A percentile compares a stretch with the other conserved stretches of the same genome.
phyloP scores from a whole-genome alignment of 2,329 filamentous ascomycete genomes.

The Aspergillus proliferans region DNA sequence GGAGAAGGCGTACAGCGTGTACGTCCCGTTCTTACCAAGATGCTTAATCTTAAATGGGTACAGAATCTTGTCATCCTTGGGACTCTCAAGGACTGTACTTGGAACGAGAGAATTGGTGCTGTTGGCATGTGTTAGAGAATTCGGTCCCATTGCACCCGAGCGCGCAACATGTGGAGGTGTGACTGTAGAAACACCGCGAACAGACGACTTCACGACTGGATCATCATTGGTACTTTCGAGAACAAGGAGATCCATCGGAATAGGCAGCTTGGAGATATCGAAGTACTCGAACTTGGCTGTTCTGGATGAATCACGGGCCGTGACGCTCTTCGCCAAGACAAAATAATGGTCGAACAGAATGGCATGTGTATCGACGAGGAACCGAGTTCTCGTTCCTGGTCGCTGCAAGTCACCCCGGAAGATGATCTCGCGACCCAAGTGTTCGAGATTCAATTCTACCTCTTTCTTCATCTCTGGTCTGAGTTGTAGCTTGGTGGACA shows the following conservation, averaged over 20 bases:
- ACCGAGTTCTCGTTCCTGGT: conserved; percentile 77
- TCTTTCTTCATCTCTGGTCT: conserved; percentile 77
- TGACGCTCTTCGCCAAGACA: conserved; percentile 75
- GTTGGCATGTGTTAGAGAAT: conserved; percentile 53
- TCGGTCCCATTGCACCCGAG: conserved; percentile 2
- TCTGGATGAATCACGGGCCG: conserved; percentile 60
- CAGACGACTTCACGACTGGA: conserved; percentile 70
- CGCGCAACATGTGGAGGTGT: conserved; percentile 48
- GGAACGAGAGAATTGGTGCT: conserved; percentile 59
- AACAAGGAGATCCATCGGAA: conserved; percentile 92
- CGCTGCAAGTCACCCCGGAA: conserved; percentile 83
- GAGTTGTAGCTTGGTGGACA: conserved; percentile 75
- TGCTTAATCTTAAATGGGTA: conserved; percentile 97
- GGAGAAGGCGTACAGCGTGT: conserved; percentile 79
- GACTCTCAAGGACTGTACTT: conserved; percentile 45
- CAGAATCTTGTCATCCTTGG: conserved; percentile 72
- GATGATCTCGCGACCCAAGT: conserved; percentile 86
- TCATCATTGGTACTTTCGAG: conserved; percentile 91
- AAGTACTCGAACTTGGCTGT: conserved; percentile 74
- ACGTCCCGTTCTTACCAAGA: conserved; percentile 77
- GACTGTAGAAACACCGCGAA: conserved; percentile 62
- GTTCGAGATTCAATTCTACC: conserved; percentile 82
- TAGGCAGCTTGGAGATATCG: conserved; percentile 89
- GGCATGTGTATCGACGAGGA: conserved; percentile 92
- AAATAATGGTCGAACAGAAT: conserved; percentile 96